phyloP scores from a whole-genome alignment of 305 asterid species.

The Fraxinus sp. region DNA sequence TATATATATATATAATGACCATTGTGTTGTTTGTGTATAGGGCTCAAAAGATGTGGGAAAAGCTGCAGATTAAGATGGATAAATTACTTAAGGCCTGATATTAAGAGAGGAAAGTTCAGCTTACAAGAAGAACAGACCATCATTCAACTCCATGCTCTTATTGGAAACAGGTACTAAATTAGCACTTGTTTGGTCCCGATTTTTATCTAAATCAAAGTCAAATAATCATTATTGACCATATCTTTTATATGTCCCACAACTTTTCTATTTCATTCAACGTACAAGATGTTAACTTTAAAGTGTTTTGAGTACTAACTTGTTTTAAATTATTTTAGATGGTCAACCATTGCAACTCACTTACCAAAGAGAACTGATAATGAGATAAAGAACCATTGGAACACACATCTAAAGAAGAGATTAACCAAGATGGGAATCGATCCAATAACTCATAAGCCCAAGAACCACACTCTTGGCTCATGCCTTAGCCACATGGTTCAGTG shows the following conservation, averaged over 20 bases:
- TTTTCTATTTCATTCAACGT: too few relatives aligned
- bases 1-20: too few relatives aligned
- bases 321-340: slow-evolving; percentile 39
- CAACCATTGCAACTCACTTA: slow-evolving; percentile 50
- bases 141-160: too few relatives aligned
- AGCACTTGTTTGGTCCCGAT: too few relatives aligned
- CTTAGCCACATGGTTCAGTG: slow-evolving; percentile 28
- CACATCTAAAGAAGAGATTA: slow-evolving; percentile 53
- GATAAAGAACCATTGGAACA: slow-evolving; percentile 61
- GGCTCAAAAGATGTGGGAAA: slow-evolving; percentile 39
- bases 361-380: slow-evolving; percentile 56
- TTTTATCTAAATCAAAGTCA: too few relatives aligned
- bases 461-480: background rate
- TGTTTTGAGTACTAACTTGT: too few relatives aligned
- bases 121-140: too few relatives aligned
- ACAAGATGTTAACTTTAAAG: too few relatives aligned
- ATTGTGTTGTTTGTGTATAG: too few relatives aligned
- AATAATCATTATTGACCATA: too few relatives aligned
- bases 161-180: too few relatives aligned
- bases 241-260: too few relatives aligned
- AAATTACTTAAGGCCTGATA: slow-evolving; percentile 50
- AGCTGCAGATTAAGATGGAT: slow-evolving; percentile 58
- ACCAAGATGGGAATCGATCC: slow-evolving; percentile 64
- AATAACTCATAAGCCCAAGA: slow-evolving; percentile 49
- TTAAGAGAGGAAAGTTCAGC: slow-evolving; percentile 45